Evolutionary conservation across 1,284 basidiomycete genomes (phyloP), one percentile per base, ranked within the genome.

Genomic region (Retiboletus flavoniger): DNA sequence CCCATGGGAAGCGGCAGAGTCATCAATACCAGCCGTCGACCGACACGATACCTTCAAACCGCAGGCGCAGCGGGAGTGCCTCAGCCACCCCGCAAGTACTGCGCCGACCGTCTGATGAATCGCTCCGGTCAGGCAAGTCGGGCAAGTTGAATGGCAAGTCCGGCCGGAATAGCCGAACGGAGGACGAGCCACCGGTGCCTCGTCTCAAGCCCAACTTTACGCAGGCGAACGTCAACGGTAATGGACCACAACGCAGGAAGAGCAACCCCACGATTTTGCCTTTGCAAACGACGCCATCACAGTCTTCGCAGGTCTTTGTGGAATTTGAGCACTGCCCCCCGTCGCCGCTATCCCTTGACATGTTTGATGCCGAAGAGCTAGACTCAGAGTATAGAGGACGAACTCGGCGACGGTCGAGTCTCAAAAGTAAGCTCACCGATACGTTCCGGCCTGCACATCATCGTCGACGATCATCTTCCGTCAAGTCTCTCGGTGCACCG

Each of bases 381-480:
- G 60, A 70, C 34, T 55, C 56, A 17, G 69, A 70, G 19, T 69
- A 67, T 32, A 72, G 79, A 24, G 79, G 76, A 2, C 74, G 78
- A 3, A 64, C 70, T 5, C 63, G 72, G 38, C 73, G 78, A 44
- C 79, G 77, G 51, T 72, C 75, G 28, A 78, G 77, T 61, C 68
- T 80, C 53, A 75, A 76, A 49, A 74, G 66, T 26, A 76, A 79
- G 58, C 64, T 79, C 16, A 75, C 75, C 2, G 79, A 81, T 28
- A 72, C 72, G n/a, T 68, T 80, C 53, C 70, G 75, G 6, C 68
- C 73, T 0, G 57, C 57, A 19, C 63, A 63, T 53, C 65, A 60
- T 43, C 66, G 58, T 13, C 70, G 71, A 43, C 71, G 69, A 21
- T 71, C 73, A 19, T 64, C 71, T 3, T 69, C 74, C 4, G 70